Evolutionary conservation across 768 basidiomycete species (phyloP), one percentile per base, ranked within the genome.

Genomic region (Pseudohyphozyma bogoriensis): DNA sequence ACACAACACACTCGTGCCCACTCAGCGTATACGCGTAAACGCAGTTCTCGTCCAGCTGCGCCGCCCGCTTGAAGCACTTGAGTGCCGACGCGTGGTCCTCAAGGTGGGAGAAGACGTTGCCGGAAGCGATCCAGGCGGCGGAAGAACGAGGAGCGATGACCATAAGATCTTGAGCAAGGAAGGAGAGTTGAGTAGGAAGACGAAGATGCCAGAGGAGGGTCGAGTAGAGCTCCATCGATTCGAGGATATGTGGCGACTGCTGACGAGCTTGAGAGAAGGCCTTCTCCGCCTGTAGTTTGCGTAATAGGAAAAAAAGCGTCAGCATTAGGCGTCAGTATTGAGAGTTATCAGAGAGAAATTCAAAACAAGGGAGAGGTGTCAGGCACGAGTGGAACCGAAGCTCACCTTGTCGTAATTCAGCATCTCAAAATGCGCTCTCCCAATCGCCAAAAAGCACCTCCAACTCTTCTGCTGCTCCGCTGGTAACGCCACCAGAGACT

Each of bases 11-110:
- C 79, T 99, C 95, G 74, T 97, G 92, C 53, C 95, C 95, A 70
- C 89, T 90, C 61, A 99, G 78, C 28, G 91, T 95, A 77, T 87
- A 93, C 66, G 91, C 90, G 74, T 97, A 97, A 68, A 91, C 90
- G 35, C 55, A 54, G 0, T 5, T 29, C 11, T 45, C 26, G 31
- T 64, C 65, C 72, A 96, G 74, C 73, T 92, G 85, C 26, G 83
- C 82, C 45, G 95, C 95, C 52, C 95, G 84, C 60, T 84, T 81
- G 77, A 99, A 97, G 77, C 91, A 95, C 73, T 87, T 84, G 75
- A 97, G 77, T 22, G 95, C 92, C 71, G 95, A 87, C 53, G 86
- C 78, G 68, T 89, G 85, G 70, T 99, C 92, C 76, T 90, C 91
- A 75, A 93, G 86, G 69, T 95, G 75, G 18, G 90, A 93, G 75